Base-by-base conservation (phyloP, 495 filamentous ascomycete species). In the Penicillium odoratum region DNA sequence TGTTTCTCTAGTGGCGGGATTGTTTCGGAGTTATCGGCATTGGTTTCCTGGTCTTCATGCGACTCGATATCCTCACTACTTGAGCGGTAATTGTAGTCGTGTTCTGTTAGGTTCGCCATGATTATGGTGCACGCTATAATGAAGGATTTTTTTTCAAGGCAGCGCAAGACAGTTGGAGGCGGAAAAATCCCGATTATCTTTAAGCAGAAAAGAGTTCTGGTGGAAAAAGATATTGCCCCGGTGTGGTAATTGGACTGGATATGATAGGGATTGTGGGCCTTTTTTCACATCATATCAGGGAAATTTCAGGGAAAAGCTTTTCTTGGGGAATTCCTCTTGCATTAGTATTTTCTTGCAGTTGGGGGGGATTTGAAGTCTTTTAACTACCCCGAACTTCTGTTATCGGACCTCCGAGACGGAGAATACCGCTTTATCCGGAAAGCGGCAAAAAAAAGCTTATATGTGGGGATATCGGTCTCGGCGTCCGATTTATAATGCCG, bases 1-100 rank as follows among this genome's bases (percentile, higher is more conserved):
- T 70, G 72, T 46, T 76, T 78, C 33, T 71, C 71, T 18, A 79
- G 51, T 28, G 33, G 48, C 44, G 38, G 40, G 46, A 25, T 42
- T 40, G 4, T 45, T 33, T 48, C 46, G 0, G 46, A 10, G n/a
- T 48, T 48, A 10, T 10, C 49, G 8, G 52, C 58, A 25, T 55
- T 55, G 10, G 26, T 50, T 13, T 45, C 29, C 1, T 48, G 31
- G 2, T 40, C 53, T 18, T 66, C 40, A 52, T 57, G 58, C 11
- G 64, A 67, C 33, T 67, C 55, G 51, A 65, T 55, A 48, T 69
- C 69, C n/a, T 67, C 58, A 51, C 54, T 56, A 28, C 72, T 70
- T 11, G 54, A 55, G 40, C 38, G 61, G 8, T 58, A 55, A 46
- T 45, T 51, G 29, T 59, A 31, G 30, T 71, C 68, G 46, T 71